Base-by-base conservation (phyloP, 2,329 filamentous ascomycete species). In the Helotiales sp. region DNA sequence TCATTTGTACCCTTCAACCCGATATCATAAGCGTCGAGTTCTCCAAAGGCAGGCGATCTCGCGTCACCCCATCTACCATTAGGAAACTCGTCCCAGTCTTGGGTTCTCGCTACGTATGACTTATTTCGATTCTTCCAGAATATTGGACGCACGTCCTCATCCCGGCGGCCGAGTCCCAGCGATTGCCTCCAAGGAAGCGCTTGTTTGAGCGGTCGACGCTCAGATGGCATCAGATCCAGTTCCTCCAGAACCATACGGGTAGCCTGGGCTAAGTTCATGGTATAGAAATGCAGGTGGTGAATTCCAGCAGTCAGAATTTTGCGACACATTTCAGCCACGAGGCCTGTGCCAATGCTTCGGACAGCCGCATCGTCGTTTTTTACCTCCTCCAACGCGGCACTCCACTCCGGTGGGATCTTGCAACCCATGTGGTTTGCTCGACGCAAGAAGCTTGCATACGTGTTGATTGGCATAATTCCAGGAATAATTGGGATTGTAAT, bases 31-130 rank as follows among this genome's bases (percentile, higher is more conserved):
- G 91, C 87, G 74, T 98, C 93, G 52, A 98, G 79, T 74, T 97
- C 92, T 69, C 95, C 95, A 70, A 97, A 99, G 51, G 95, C 95
- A 60, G 95, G 95, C 58, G 93, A 98, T 63, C 95, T 85, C 52
- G 93, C 93, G 74, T 99, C 95, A 75, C 95, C 96, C 95, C 95
- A 99, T 74, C 95, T 89, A 47, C 95, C 95, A 79, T 99, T 99
- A 55, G 95, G 95, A 69, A 97, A 99, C 74, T 99, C 95, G 69
- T 99, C 95, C 95, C 95, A 99, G 67, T 97, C 93, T 72, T 97
- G 93, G 0, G 95, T 99, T 55, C 95, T 91, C 55, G 91, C 87
- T 55, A 99, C 87, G 69, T 99, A 99, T 3, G 93, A 96, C 71
- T 95, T 92, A 76, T 96, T 95, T 58, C 95, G 86, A 76, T 98